Evolutionary conservation across 2,329 filamentous ascomycete genomes (phyloP), one percentile per base, ranked within the genome.

Genomic region (Fusarium sarcochroum): DNA sequence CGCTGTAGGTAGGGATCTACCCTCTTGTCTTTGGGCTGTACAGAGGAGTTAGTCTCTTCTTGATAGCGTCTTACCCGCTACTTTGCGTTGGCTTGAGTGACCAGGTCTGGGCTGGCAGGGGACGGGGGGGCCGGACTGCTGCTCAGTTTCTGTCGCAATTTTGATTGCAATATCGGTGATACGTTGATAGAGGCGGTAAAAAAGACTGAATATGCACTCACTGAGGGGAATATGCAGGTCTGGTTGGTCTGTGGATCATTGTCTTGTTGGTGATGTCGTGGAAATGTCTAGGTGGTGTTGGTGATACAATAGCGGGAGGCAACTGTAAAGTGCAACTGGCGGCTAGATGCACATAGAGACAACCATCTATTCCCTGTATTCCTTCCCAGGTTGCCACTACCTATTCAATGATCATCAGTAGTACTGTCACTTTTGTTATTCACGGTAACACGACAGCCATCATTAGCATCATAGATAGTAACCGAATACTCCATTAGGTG

Each of bases 211-310:
- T 40, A 42, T 57, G 23, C 41, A 10, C 27, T 30, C 27, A 18
- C 15, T 53, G 58, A 38, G 34, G 21, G 58, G 42, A 42, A 35
- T 21, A 7, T 21, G 20, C n/a, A 41, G 15, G 14, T 47, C 27
- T 65, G 51, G 59, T 70, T 71, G 68, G 60, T 37, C 46, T 32
- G 46, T 58, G 45, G 9, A 44, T 47, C 35, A 15, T 15, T 46
- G 40, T 64, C 44, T 54, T 58, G 46, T 55, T 69, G 61, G 50
- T 71, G 65, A 66, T 58, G 65, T 47, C 47, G 20, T 30, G 41
- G 20, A 48, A 58, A 32, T 11, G 27, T 30, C 13, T 30, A 44
- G 11, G 27, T 40, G 41, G 50, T 59, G 54, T 46, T 66, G 53
- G 27, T 53, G 62, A 54, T 55, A 62, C 34, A 25, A 49, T 32